Conservation (phyloP, 2,329 filamentous ascomycete species). For the Blastomyces silverae region DNA sequence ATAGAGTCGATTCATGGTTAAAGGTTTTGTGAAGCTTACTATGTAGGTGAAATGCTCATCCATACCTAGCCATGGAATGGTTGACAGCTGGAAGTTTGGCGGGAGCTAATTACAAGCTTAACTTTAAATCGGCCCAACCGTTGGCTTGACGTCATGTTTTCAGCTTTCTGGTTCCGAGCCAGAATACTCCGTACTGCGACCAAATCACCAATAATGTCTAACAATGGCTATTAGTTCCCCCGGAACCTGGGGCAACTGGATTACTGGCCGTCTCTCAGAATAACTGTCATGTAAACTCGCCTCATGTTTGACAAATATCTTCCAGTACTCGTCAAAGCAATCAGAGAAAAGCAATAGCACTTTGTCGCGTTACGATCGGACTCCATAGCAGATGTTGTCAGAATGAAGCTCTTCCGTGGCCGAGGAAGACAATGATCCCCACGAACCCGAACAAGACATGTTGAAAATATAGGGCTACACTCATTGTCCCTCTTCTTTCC, state of each 20-base stretch:
- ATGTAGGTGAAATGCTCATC: no score
- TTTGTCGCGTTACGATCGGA: not conserved
- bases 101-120: not conserved
- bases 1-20: no score
- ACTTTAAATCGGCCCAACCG: not conserved
- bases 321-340: not conserved
- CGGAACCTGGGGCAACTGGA: not conserved
- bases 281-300: not conserved
- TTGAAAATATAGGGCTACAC: not conserved
- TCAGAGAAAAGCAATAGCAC: not conserved
- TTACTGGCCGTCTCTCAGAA: not conserved
- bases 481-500: not conserved
- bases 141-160: not conserved
- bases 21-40: no score
- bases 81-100: not conserved
- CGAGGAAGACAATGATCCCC: not conserved
- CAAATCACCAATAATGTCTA: not conserved
- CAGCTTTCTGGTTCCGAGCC: not conserved
- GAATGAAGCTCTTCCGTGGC: not conserved
- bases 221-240: not conserved
- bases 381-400: not conserved
- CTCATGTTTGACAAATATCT: not conserved
- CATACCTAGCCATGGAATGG: not conserved
- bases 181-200: not conserved
- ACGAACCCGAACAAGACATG: not conserved